Base-by-base conservation (phyloP, 2,329 filamentous ascomycete species). In the Scleromitrula shiraiana region DNA sequence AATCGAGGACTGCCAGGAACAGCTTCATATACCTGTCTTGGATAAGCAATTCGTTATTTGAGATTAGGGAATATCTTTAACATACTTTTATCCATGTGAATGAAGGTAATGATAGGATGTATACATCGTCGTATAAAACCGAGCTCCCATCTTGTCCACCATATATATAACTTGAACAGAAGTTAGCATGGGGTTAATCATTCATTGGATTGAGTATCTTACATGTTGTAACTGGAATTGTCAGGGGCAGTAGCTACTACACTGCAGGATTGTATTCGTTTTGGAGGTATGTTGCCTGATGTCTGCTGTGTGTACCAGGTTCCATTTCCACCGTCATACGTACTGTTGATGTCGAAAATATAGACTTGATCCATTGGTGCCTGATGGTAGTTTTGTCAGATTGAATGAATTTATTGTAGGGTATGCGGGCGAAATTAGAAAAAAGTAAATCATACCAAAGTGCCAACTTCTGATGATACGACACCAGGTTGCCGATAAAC, bases 141-240 rank as follows among this genome's bases (percentile, higher is more conserved):
- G 59, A 50, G 9, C 62, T 54, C 12, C 59, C 67, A 49, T 70
- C 62, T 24, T 62, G 63, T 7, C 74, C 74, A 15, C 74, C 73
- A 47, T 75, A 76, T 41, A 76, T 62, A 42, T 71, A 69, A 33
- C 35, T 38, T 22, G n/a, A 5, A 22, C 8, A 8, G 8, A 38
- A 20, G 32, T 61, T 32, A 55, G 53, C 42, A 14, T 43, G 7
- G 12, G 7, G 9, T 22, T 7, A 14, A 20, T 22, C 8, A 6
- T 12, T 22, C 8, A 5, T 5, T 38, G 9, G 23, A 14, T 35
- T 23, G 29, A n/a, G n/a, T n/a, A 32, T 24, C 35, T 38, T 22
- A 47, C 26, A 76, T 70, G 45, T 74, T 74, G 43, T 72, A 67
- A 46, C 66, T 70, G 2, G 69, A 71, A 38, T 67, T 66, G 47